Conservation (phyloP, 257 asterid species). For the Paraleonurus japonicus region DNA sequence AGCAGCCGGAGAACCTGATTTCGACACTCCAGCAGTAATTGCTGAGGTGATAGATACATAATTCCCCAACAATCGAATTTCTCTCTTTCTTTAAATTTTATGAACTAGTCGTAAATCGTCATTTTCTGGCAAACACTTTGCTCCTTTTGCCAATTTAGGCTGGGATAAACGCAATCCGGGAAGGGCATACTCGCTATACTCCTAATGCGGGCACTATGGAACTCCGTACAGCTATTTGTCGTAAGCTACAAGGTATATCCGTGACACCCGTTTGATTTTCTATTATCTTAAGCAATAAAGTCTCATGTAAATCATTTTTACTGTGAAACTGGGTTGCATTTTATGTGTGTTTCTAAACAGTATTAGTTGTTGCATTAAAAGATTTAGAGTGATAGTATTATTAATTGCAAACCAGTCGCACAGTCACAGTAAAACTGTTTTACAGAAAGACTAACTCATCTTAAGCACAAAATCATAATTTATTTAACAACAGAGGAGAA, state of each 20-base stretch:
- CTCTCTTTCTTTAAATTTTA: background rate
- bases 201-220: slow-evolving; percentile 93
- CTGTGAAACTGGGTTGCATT: too few species aligned
- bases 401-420: too few species aligned
- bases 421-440: too few species aligned
- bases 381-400: too few species aligned
- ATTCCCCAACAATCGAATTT: background rate
- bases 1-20: slow-evolving; percentile 98
- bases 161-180: slow-evolving; percentile 84
- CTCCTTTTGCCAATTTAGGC: slow-evolving; percentile 45
- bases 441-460: background rate
- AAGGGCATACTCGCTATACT: slow-evolving; percentile 86
- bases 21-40: slow-evolving; percentile 82
- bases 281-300: background rate
- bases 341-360: too few species aligned
- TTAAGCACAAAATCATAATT: background rate
- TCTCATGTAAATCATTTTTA: too few species aligned
- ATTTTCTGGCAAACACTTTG: background rate
- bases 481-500: slow-evolving; percentile 69
- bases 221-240: slow-evolving; percentile 82
- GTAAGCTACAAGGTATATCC: slow-evolving; percentile 76
- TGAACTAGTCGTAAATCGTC: background rate
- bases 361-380: too few species aligned
- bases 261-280: background rate
- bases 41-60: slow-evolving; percentile 57